Evolutionary conservation across 2,329 filamentous ascomycete species (phyloP).

Genomic region (Aspergillus sp.): DNA sequence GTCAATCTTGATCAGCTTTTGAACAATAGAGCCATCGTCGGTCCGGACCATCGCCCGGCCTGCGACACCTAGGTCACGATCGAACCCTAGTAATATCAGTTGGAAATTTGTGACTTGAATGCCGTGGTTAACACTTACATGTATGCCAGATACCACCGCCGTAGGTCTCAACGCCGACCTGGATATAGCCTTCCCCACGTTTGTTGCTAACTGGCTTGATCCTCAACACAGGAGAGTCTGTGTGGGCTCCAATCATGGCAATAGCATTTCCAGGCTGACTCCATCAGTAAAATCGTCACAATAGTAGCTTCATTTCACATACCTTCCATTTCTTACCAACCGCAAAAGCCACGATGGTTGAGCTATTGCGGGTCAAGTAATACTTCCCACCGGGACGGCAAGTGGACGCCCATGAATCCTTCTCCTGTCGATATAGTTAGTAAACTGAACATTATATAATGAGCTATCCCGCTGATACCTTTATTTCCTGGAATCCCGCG

Average conservation of each 20-base stretch:
- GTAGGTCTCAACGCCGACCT: conserved; percentile 95
- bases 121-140: conserved; percentile 47
- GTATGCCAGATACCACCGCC: conserved; percentile 97
- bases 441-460: neutral
- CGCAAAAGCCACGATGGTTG: conserved; percentile 88
- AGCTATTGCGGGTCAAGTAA: conserved; percentile 90
- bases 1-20: conserved; percentile 86
- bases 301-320: conserved; percentile 57
- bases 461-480: conserved; percentile 43
- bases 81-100: conserved; percentile 64
- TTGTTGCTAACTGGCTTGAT: conserved; percentile 95
- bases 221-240: conserved; percentile 87
- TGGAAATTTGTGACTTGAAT: neutral
- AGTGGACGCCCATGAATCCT: conserved; percentile 79
- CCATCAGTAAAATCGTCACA: neutral
- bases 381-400: conserved; percentile 89
- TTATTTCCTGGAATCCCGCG: conserved; percentile 84
- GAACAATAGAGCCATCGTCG: conserved; percentile 70
- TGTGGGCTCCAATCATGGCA: conserved; percentile 91
- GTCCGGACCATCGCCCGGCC: conserved; percentile 81
- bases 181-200: conserved; percentile 79
- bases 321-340: conserved; percentile 84
- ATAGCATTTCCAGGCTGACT: conserved; percentile 75
- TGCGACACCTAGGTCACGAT: conserved; percentile 87
- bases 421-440: conserved; percentile 56